Percentiles rank a stretch among this genome's conserved stretches.
These are phyloP conservation scores for Juncus inflexus DNA, from an alignment of 176 grass and related monocot species.

Conservation along the genomic window DNA sequence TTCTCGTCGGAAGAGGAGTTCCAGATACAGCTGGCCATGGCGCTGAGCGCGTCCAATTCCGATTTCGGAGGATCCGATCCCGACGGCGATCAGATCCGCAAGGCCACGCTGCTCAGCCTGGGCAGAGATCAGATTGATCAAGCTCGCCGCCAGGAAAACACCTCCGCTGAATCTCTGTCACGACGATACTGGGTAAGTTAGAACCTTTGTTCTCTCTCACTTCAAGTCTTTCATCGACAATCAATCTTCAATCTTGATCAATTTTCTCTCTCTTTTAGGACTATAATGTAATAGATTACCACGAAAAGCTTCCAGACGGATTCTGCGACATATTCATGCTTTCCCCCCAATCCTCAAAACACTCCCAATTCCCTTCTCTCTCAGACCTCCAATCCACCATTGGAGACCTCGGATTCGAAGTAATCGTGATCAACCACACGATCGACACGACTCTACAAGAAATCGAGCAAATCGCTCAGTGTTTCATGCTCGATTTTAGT, in stretches of 20 bases:
- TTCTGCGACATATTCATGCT: slow-evolving; percentile 92
- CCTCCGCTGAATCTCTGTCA: slow-evolving; percentile 74
- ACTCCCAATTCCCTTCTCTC: slow-evolving; percentile 77
- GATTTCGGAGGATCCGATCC: slow-evolving; percentile 49
- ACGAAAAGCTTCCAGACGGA: slow-evolving; percentile 92
- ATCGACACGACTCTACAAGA: slow-evolving; percentile 78
- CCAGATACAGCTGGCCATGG: slow-evolving; percentile 96
- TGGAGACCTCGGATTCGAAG: slow-evolving; percentile 96
- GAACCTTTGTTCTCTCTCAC: too few species aligned
- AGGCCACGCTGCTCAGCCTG: slow-evolving; percentile 86
- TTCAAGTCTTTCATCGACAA: too few species aligned
- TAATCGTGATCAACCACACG: slow-evolving; percentile 87
- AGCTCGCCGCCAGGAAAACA: slow-evolving; percentile 44
- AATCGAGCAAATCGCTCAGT: slow-evolving; percentile 94
- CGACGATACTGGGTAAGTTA: slow-evolving; percentile 77
- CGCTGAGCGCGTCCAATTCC: slow-evolving; percentile 84
- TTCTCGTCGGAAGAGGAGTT: slow-evolving; percentile 90
- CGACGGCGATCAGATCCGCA: slow-evolving; percentile 95
- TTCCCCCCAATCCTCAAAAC: slow-evolving; percentile 51
- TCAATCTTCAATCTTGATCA: background rate
- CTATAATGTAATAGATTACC: slow-evolving; percentile 90
- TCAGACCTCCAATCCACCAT: slow-evolving; percentile 87
- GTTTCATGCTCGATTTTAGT: slow-evolving; percentile 66
- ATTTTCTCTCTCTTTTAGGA: slow-evolving; percentile 47
- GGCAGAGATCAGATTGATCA: slow-evolving; percentile 57